Base-by-base conservation (phyloP, 2,329 filamentous ascomycete species). In the Ambrosiella beaveri region DNA sequence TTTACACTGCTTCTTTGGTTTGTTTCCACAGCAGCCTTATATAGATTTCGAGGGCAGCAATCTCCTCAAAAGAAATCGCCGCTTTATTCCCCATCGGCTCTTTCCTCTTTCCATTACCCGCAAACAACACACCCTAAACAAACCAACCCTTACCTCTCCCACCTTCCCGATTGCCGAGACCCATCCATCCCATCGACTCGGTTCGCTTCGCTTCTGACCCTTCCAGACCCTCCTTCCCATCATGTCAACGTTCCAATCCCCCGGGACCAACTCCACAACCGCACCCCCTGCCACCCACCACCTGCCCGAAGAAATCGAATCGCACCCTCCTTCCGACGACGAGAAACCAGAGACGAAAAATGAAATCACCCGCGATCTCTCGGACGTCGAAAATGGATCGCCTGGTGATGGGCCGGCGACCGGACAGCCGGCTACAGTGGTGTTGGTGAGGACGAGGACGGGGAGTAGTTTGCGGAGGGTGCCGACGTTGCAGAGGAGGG, bases 381-480 rank as follows among this genome's bases (percentile, higher is more conserved):
- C 38, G 36, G 57, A 57, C 8, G 44, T 54, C 3, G 57, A 61
- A 52, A 56, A 52, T 12, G 37, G 45, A 17, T 50, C 38, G 12
- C 11, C 38, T 2, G 47, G 7, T 51, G 17, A 11, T 36, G 17
- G 12, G 2, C 11, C 9, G 17, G 45, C 39, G 9, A n/a, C n/a
- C 39, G n/a, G 12, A 19, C 8, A 35, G 35, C 44, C 44, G 8
- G 44, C 44, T 17, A 2, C n/a, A 36, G 15, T 53, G 17, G 51
- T 7, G 13, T 39, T 54, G 15, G 55, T 41, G 37, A 49, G 44
- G 53, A 54, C 39, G 6, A 19, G 49, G 13, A 59, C 57, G 13
- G 55, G 60, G 8, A 45, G 52, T 41, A 57, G 45, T 50, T 27
- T 47, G 39, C 52, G 53, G 53, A 54, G 51, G 17, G 41, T 58